phyloP scores from a whole-genome alignment of 768 basidiomycete species.

The Lentinula sp. region DNA sequence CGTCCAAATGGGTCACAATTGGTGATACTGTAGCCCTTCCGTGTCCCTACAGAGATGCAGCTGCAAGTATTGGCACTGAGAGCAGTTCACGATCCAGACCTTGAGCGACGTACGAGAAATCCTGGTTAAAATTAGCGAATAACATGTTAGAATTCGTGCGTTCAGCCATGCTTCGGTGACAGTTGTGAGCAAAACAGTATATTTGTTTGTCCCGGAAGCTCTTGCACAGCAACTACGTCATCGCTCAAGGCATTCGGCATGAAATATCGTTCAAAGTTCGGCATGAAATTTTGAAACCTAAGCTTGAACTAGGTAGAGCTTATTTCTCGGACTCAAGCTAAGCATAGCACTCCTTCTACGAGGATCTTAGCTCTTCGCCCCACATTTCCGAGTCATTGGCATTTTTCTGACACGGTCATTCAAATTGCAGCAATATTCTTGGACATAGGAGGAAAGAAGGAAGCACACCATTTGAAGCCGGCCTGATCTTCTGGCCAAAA shows the following conservation, averaged over 20 bases:
- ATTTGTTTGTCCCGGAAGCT: neutral
- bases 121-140: constrained; percentile 96
- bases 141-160: constrained; percentile 35
- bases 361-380: no score
- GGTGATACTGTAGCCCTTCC: constrained; percentile 93
- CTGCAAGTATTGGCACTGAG: constrained; percentile 23
- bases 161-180: constrained; percentile 6
- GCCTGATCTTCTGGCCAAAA: no score
- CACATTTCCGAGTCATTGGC: no score
- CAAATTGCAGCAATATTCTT: no score
- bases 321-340: no score
- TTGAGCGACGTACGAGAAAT: constrained; percentile 67
- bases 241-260: no score
- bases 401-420: no score
- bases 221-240: neutral
- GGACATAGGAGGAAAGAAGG: no score
- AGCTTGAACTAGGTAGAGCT: no score
- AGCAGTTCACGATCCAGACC: neutral
- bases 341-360: no score
- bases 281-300: neutral
- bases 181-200: neutral
- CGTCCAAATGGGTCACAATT: constrained; percentile 98
- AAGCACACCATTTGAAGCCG: no score
- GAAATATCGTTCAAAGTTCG: no score
- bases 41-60: constrained; percentile 91